Base-by-base conservation (phyloP, 768 basidiomycete genomes). In the Russula ochroleuca region DNA sequence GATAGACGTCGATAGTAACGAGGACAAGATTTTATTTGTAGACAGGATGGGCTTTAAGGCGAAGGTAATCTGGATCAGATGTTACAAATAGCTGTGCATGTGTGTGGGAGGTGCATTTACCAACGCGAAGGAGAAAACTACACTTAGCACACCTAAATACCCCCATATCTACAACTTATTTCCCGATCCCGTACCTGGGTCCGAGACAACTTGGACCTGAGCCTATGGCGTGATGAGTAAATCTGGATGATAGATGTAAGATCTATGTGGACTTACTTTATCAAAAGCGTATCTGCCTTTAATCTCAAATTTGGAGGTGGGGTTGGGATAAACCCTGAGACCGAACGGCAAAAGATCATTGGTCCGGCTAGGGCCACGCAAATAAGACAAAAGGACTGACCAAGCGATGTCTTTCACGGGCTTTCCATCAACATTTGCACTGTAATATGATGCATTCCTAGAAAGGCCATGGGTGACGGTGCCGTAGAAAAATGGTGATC, bases 221-320 rank as follows among this genome's bases (percentile, higher is more conserved):
- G 47, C 31, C 53, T 64, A 28, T 17, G 9, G 19, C 23, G 21
- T 33, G 11, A 15, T 19, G 2, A 21, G 41, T 47, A 21, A 58
- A 21, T 15, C 37, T 19, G 23, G 15, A 40, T 54, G 28, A 14
- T 17, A 28, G 51, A 47, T 52, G 37, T 8, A 43, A 5, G 25
- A 21, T 35, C 3, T 15, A 47, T 31, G 13, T 13, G 8, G 64
- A 49, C 69, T 72, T 62, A 83, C 88, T 80, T 90, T 90, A 78
- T 92, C 88, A 71, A 92, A 91, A 0, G 90, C 91, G 23, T 91
- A 78, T 70, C 85, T 83, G 11, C 78, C 78, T 72, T 87, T 80
- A 70, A 92, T 87, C 6, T 80, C 70, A 53, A 81, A 77, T 0
- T 88, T 90, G 65, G 79, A 80, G 31, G 78, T 81, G 0, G 86